phyloP scores from a whole-genome alignment of 2,329 filamentous ascomycete species.

The Pyrenophora seminiperda region DNA sequence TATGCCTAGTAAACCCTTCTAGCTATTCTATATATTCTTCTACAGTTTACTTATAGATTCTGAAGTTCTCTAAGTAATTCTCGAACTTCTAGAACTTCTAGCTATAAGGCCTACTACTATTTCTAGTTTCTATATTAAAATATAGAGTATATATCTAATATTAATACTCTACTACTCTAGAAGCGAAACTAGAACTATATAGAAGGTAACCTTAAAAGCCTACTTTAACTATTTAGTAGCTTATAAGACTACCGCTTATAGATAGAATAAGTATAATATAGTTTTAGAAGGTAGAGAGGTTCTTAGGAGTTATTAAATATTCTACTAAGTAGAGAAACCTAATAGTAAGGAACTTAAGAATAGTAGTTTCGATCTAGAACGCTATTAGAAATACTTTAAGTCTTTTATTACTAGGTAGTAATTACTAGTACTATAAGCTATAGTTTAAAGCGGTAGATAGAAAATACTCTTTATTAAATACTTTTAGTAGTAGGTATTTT shows the following conservation, averaged over 20 bases:
- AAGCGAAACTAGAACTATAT: conserved; percentile 19
- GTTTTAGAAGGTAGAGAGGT: conserved; percentile 16
- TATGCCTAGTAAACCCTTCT: conserved; percentile 18
- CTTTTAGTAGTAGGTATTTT: no score
- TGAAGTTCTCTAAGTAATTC: conserved; percentile 35
- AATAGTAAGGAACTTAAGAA: conserved; percentile 31
- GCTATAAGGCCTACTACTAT: conserved; percentile 28
- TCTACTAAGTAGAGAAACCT: conserved; percentile 28
- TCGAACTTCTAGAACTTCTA: conserved; percentile 29
- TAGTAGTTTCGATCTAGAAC: conserved; percentile 29
- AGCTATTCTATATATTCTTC: conserved; percentile 36
- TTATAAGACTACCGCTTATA: conserved; percentile 32
- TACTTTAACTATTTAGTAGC: conserved; percentile 23
- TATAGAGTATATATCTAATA: conserved; percentile 44
- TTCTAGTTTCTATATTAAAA: conserved; percentile 32
- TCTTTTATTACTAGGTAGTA: conserved; percentile 16
- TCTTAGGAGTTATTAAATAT: conserved; percentile 17
- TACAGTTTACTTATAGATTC: conserved; percentile 43
- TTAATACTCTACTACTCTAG: conserved; percentile 8
- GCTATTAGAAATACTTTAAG: conserved; percentile 33
- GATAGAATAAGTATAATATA: conserved; percentile 20
- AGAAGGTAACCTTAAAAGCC: conserved; percentile 15
- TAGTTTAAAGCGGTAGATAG: neutral
- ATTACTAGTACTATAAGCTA: neutral
- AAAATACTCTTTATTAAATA: no score